phyloP scores from a whole-genome alignment of 495 filamentous ascomycete genomes.

The Parmelia sp. region DNA sequence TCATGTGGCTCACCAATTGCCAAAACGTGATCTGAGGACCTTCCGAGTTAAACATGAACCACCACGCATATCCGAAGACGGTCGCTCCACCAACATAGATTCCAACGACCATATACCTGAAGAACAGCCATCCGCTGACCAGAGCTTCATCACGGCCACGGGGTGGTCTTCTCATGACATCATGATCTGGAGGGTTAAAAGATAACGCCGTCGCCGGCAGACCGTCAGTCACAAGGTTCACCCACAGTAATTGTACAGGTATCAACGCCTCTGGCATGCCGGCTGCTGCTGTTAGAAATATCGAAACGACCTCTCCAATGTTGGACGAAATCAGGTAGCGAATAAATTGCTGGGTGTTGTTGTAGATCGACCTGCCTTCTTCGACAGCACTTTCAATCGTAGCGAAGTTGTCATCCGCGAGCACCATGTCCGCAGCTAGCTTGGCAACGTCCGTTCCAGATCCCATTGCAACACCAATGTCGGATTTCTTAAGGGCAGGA shows the following conservation, averaged over 20 bases:
- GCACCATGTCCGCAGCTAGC: conserved; percentile 96
- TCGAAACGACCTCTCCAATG: conserved; percentile 98
- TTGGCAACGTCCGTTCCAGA: conserved; percentile 97
- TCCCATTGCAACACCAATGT: conserved; percentile 99
- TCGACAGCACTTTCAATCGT: conserved; percentile 95
- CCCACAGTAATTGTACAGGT: conserved; percentile 96
- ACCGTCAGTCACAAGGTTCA: conserved; percentile 97
- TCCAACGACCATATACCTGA: conserved; percentile 95
- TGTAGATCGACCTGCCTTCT: conserved; percentile 97
- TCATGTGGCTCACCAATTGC: conserved; percentile 58
- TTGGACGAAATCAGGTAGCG: conserved; percentile 98
- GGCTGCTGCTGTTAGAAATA: conserved; percentile 93
- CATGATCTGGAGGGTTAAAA: conserved; percentile 95
- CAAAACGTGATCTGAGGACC: conserved; percentile 91
- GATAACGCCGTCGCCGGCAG: conserved; percentile 93
- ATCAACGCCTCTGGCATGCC: conserved; percentile 98
- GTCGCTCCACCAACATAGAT: conserved; percentile 92
- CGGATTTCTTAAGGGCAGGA: conserved; percentile 94
- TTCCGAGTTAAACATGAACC: conserved; percentile 93
- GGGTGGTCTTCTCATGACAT: conserved; percentile 90
- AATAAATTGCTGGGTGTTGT: conserved; percentile 99
- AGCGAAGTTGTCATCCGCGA: conserved; percentile 98
- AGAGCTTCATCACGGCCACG: conserved; percentile 87
- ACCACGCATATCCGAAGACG: conserved; percentile 97
- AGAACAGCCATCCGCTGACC: conserved; percentile 92